These are phyloP conservation scores for Tetracentron sinense DNA, from an alignment of 164 flowering plant species.

Conservation along the genomic window DNA sequence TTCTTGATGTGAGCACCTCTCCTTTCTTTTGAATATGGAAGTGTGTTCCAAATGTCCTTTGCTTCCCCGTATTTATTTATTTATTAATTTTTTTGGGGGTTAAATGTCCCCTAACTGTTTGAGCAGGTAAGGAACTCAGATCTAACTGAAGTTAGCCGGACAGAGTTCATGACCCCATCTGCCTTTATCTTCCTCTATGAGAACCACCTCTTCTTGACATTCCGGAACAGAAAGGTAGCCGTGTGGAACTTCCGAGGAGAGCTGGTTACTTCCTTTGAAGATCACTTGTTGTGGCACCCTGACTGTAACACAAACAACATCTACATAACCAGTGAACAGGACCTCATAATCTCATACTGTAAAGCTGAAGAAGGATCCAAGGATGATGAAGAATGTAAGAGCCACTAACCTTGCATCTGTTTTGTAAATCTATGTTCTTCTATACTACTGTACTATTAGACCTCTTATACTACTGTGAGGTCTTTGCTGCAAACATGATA, in stretches of 20 bases:
- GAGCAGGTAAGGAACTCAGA: slow-evolving; percentile 17
- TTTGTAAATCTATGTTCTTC: background rate
- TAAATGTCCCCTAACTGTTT: background rate
- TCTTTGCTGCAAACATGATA: too few species aligned
- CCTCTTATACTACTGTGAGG: too few species aligned
- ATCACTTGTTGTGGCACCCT: slow-evolving; percentile 18
- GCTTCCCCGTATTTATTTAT: background rate
- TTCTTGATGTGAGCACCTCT: background rate
- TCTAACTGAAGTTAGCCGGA: slow-evolving; percentile 11
- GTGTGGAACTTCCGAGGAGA: slow-evolving; percentile 17
- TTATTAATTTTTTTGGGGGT: background rate
- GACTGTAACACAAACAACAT: slow-evolving; percentile 18
- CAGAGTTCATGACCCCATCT: slow-evolving; percentile 17
- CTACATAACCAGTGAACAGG: slow-evolving; percentile 18
- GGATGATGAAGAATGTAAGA: slow-evolving; percentile 14
- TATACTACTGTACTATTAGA: too few species aligned
- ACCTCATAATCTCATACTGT: slow-evolving; percentile 18
- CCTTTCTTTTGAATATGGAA: too few species aligned
- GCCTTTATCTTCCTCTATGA: slow-evolving; percentile 18
- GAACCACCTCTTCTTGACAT: slow-evolving; percentile 20
- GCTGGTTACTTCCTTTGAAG: slow-evolving; percentile 18
- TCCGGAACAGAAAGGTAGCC: slow-evolving; percentile 12
- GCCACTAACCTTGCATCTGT: background rate
- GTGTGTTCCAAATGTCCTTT: background rate
- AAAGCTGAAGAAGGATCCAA: slow-evolving; percentile 14